Percentiles rank a stretch among this genome's conserved stretches.
Evolutionary conservation across 768 basidiomycete species (phyloP).

Genomic region (Cystofilobasidium bisporidii): DNA sequence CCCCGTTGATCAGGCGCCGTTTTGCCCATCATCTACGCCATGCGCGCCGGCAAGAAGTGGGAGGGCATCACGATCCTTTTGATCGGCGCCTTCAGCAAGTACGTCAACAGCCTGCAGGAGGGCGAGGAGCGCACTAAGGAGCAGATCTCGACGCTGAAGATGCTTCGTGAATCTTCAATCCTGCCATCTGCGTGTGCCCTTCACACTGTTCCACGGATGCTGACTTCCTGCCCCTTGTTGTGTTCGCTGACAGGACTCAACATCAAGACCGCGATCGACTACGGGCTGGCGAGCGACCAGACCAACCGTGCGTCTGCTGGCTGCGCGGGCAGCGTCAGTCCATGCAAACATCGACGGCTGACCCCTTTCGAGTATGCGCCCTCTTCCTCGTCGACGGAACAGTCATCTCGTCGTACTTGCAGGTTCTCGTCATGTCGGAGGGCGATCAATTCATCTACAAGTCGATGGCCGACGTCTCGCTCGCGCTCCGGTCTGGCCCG

Average conservation of each 20-base stretch:
- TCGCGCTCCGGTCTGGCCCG: conserved; percentile 59
- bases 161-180: conserved; percentile 68
- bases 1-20: conserved; percentile 47
- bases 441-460: conserved; percentile 80
- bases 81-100: conserved; percentile 81
- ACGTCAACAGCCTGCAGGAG: conserved; percentile 78
- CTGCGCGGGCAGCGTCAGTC: too few relatives aligned
- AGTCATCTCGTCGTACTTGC: conserved; percentile 80
- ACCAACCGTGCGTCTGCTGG: conserved; percentile 7
- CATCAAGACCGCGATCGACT: conserved; percentile 84
- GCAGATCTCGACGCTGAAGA: conserved; percentile 65
- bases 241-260: conserved; percentile 52
- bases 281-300: conserved; percentile 48
- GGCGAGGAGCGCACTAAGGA: conserved; percentile 57
- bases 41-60: conserved; percentile 43
- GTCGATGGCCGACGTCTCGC: conserved; percentile 57
- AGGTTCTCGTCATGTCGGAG: conserved; percentile 93
- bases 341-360: too few relatives aligned
- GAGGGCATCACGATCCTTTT: conserved; percentile 73
- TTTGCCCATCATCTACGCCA: conserved; percentile 81
- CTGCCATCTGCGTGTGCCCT: too few relatives aligned
- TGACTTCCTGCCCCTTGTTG: background rate
- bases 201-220: too few relatives aligned
- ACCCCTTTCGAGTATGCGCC: too few relatives aligned
- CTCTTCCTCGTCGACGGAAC: conserved; percentile 56